Evolutionary conservation across 495 filamentous ascomycete genomes (phyloP), one percentile per base, ranked within the genome.

Genomic region (Thermothielavioides terrestris): DNA sequence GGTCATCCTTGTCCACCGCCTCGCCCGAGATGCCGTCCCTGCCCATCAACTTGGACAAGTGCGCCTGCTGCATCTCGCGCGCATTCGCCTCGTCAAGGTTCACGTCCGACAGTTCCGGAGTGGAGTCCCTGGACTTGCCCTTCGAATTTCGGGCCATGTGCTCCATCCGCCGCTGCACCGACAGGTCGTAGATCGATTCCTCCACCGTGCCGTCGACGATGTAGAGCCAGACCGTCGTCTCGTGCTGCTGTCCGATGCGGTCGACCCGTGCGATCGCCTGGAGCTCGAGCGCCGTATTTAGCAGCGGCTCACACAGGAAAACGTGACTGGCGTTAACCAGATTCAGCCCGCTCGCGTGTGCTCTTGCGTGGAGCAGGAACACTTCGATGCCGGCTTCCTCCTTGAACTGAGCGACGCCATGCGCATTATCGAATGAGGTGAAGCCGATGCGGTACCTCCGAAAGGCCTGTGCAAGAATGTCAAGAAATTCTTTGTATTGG

Each of bases 201-300:
- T 98, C 91, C 2, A 96, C 88, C 0, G 91, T 94, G 39, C 84
- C 85, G 4, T 84, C 81, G 18, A 94, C 77, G 2, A 95, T 76
- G 63, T 98, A 98, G 65, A 95, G 85, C 85, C 89, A 98, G 5
- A 96, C 91, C 2, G 88, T 94, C 6, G 91, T 98, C 52, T 83
- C 74, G 22, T 85, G 80, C 50, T 81, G 77, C 65, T 98, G 91
- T 0, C 91, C 91, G 46, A 98, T 98, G 31, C 91, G 78, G 63
- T 98, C 88, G 0, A 98, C 89, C 40, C 91, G 83, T 6, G 89
- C 88, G 56, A 96, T 94, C 3, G 89, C 91, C 60, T 98, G 91
- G 6, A 95, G 76, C 58, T 96, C 91, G 8, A 98, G 80, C 2
- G 91, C 88, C 6, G 90, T 86, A 61, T 96, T 95, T 55, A 96